phyloP scores from a whole-genome alignment of 148 eudicot genomes.

The Dianthus caryophyllus region DNA sequence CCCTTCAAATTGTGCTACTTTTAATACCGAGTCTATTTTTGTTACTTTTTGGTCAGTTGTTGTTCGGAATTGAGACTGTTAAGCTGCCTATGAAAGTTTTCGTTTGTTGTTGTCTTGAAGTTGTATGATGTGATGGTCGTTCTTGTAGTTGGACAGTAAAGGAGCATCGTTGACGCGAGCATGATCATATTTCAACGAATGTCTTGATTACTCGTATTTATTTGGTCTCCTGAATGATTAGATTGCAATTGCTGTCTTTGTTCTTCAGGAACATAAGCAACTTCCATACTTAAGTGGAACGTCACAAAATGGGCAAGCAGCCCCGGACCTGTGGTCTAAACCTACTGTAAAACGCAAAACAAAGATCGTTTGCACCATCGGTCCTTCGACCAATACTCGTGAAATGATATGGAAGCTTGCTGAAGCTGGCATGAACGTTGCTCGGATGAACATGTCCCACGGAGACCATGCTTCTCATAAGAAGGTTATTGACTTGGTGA shows the following conservation, averaged over 20 bases:
- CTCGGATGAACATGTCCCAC: slow-evolving; percentile 94
- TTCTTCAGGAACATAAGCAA: slow-evolving; percentile 42
- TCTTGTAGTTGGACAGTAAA: not conserved
- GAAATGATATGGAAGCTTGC: slow-evolving; percentile 99
- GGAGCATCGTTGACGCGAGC: not conserved
- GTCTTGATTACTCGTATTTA: not conserved
- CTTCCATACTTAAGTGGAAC: slow-evolving; percentile 38
- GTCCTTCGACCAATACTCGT: slow-evolving; percentile 85
- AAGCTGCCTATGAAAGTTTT: not conserved
- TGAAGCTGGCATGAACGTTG: slow-evolving; percentile 97
- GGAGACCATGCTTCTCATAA: slow-evolving; percentile 98
- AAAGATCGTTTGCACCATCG: slow-evolving; percentile 92
- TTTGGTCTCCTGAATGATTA: not conserved
- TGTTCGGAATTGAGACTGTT: not conserved
- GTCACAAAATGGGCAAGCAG: slow-evolving; percentile 46
- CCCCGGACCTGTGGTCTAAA: slow-evolving; percentile 61
- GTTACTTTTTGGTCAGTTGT: not conserved
- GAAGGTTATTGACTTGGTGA: slow-evolving; percentile 90
- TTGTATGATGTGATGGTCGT: not conserved
- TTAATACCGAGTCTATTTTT: too few relatives aligned
- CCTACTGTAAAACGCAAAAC: slow-evolving; percentile 78
- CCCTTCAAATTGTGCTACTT: too few relatives aligned
- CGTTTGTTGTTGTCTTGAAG: not conserved
- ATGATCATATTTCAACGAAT: not conserved
- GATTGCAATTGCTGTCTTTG: not conserved